Evolutionary conservation across 192 early-diverging fungal genomes (phyloP), one percentile per base, ranked within the genome.

Genomic region (Coemansia sp.): DNA sequence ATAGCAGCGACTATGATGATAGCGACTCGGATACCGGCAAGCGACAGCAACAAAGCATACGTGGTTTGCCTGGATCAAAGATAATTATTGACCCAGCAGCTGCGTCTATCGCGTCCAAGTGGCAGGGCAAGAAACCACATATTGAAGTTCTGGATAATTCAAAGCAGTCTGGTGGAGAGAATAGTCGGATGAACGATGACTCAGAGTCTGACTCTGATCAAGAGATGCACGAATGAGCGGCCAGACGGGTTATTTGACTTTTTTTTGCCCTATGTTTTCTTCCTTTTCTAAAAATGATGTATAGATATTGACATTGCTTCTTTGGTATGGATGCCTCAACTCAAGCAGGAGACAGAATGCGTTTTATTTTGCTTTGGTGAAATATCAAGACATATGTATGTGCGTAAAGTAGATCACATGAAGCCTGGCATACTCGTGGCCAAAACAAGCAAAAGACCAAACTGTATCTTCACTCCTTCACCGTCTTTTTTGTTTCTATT

Each of bases 61-160:
- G 16, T 40, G 38, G 57, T 9, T 56, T 43, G 41, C 43, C 3
- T 21, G 52, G 52, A 41, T 41, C 57, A 13, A 59, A 59, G 38
- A 49, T 65, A 39, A 61, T 65, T 11, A 64, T 71, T 19, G 63
- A 63, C 9, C 63, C 64, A 21, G 52, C 56, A 10, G 59, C 69
- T 21, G 48, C 57, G 5, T 54, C 52, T 32, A 54, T 23, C 3
- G 21, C 52, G 4, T 6, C 48, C 11, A 52, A 64, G 11, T 50
- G 69, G 4, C 11, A 12, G 9, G 13, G 23, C 6, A 58, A 43
- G 56, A 62, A 62, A 18, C 69, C 69, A 4, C 52, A 58, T 8
- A 70, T 70, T 13, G 62, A 70, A 37, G 47, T 70, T 8, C 38
- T 70, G 39, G 32, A 26, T 7, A 59, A 16, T 23, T 59, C 39